Percentiles rank a stretch among this genome's conserved stretches.
Evolutionary conservation across 163 green algal genomes (phyloP).

Genomic region (Dunaliella salina): DNA sequence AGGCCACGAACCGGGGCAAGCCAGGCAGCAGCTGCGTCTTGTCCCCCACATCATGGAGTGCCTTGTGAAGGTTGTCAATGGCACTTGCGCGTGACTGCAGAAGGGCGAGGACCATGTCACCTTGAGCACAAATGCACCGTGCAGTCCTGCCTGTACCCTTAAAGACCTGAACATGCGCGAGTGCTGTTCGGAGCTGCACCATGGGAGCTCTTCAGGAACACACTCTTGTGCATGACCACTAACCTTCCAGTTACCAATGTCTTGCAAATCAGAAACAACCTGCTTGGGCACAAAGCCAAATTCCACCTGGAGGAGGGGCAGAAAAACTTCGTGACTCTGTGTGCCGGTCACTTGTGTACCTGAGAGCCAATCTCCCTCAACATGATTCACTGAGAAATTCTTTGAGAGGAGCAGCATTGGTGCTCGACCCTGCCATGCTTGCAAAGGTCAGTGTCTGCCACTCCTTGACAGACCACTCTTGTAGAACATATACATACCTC

Average conservation of each 20-base stretch:
- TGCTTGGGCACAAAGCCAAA: conserved; percentile 57
- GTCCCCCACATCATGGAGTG: conserved; percentile 36
- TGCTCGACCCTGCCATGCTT: too few relatives aligned
- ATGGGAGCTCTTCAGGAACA: too few relatives aligned
- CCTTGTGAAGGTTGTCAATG: conserved; percentile 58
- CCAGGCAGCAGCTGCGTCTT: conserved; percentile 32
- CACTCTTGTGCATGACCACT: background rate
- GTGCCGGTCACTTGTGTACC: too few relatives aligned
- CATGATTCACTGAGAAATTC: too few relatives aligned
- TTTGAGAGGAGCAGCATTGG: too few relatives aligned
- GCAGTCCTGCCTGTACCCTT: background rate
- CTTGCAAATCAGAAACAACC: conserved; percentile 49
- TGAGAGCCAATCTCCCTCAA: too few relatives aligned
- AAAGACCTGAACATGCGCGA: background rate
- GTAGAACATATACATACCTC: too few relatives aligned
- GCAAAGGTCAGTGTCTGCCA: too few relatives aligned
- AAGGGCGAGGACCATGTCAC: background rate
- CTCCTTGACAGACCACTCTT: too few relatives aligned
- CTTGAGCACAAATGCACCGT: background rate
- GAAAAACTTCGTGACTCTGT: too few relatives aligned
- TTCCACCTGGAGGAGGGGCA: conserved; percentile 15
- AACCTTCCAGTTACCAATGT: conserved; percentile 68
- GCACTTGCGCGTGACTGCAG: conserved; percentile 49
- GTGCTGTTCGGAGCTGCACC: too few relatives aligned
- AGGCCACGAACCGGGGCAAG: conserved; percentile 55